These are phyloP conservation scores for Ceratobasidium sp. DNA, from an alignment of 1,284 basidiomycete species.

Conservation along the genomic window DNA sequence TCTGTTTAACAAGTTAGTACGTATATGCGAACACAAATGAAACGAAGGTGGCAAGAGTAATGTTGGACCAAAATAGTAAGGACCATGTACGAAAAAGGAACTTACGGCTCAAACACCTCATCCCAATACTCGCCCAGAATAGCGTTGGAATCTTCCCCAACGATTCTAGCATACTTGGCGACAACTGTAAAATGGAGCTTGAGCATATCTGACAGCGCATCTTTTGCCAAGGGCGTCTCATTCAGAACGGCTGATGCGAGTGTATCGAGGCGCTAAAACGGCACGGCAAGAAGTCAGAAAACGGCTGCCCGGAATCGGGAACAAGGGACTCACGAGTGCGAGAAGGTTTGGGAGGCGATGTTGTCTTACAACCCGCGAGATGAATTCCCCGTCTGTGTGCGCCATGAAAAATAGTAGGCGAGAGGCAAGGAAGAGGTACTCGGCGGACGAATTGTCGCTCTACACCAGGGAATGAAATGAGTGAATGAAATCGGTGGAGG, in stretches of 20 bases:
- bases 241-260: slow-evolving; percentile 54
- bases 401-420: slow-evolving; percentile 82
- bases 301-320: background rate
- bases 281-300: slow-evolving; percentile 1
- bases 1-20: slow-evolving; percentile 35
- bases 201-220: slow-evolving; percentile 80
- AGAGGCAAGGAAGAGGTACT: slow-evolving; percentile 78
- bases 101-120: slow-evolving; percentile 71
- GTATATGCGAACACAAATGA: background rate
- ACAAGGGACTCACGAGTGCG: slow-evolving; percentile 49
- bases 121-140: slow-evolving; percentile 55
- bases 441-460: slow-evolving; percentile 67
- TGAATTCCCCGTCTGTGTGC: slow-evolving; percentile 58
- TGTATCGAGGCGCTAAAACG: slow-evolving; percentile 47
- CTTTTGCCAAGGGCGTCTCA: slow-evolving; percentile 69
- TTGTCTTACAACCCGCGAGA: slow-evolving; percentile 71
- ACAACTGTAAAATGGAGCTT: slow-evolving; percentile 84
- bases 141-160: slow-evolving; percentile 46
- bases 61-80: slow-evolving; percentile 57
- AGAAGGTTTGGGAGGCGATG: slow-evolving; percentile 69
- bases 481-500: slow-evolving; percentile 22
- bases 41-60: background rate
- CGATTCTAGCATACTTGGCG: slow-evolving; percentile 69
- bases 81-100: slow-evolving; percentile 40
- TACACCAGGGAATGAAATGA: slow-evolving; percentile 35